A percentile compares a stretch with the other conserved stretches of the same genome.
Evolutionary conservation across 1,284 basidiomycete genomes (phyloP).

Genomic region (Microbotryum saponariae): DNA sequence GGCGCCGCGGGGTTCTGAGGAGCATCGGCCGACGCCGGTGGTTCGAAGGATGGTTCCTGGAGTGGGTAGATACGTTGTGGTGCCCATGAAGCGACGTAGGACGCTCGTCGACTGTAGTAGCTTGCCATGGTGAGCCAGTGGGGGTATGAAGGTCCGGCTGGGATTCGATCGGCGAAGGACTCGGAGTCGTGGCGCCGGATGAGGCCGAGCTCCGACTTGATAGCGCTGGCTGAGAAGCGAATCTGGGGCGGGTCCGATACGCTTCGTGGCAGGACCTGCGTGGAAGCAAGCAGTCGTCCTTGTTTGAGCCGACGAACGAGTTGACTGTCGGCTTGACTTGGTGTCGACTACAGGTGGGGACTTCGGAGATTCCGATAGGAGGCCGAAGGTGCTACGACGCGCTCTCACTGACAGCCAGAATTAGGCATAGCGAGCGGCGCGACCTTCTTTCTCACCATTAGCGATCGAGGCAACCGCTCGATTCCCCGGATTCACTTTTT

Average conservation of each 20-base stretch:
- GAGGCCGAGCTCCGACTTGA: not conserved
- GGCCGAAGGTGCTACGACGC: too few species aligned
- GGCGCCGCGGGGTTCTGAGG: not conserved
- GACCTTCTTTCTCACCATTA: too few species aligned
- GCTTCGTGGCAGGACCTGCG: not conserved
- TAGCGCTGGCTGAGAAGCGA: not conserved
- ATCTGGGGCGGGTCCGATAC: not conserved
- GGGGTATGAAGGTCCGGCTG: not conserved
- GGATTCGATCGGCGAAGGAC: not conserved
- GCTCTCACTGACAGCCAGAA: too few species aligned
- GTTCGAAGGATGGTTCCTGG: conserved; percentile 17
- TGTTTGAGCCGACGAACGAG: not conserved
- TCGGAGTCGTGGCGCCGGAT: not conserved
- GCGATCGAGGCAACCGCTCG: too few species aligned
- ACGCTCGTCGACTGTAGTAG: conserved; percentile 12
- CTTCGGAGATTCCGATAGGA: too few species aligned
- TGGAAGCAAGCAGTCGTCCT: not conserved
- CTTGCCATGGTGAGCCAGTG: conserved; percentile 2
- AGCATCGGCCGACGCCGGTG: not conserved
- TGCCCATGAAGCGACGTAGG: conserved; percentile 10
- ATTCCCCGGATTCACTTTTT: too few species aligned
- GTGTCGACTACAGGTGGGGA: not conserved
- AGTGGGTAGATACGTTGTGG: conserved; percentile 24
- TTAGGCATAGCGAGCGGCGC: too few species aligned
- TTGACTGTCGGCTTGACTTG: not conserved